These are phyloP conservation scores for Fusarium armeniacum DNA, from an alignment of 2,329 filamentous ascomycete species.

Conservation along the genomic window DNA sequence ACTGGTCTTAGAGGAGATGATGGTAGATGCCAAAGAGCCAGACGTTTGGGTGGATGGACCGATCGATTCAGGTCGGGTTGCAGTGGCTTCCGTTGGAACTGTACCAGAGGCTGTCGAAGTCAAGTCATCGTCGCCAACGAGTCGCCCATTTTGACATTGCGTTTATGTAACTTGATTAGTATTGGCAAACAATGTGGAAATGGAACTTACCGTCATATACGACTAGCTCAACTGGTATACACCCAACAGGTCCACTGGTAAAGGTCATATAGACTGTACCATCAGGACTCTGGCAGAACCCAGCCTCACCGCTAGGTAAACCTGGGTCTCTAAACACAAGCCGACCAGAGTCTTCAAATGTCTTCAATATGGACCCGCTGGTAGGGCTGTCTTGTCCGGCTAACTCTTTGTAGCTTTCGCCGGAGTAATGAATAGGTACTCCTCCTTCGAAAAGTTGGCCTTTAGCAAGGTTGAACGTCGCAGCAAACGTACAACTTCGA, in stretches of 20 bases:
- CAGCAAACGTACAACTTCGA: not conserved
- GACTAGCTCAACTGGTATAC: not conserved
- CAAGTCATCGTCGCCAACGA: no score
- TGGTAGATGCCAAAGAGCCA: no score
- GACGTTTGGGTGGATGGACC: no score
- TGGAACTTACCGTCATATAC: not conserved
- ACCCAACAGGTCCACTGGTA: not conserved
- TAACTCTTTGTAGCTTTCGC: not conserved
- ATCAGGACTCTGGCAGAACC: not conserved
- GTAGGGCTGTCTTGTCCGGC: not conserved
- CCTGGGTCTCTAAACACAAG: not conserved
- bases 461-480: not conserved
- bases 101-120: no score
- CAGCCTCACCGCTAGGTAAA: not conserved
- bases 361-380: not conserved
- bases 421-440: not conserved
- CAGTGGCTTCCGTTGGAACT: no score
- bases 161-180: no score
- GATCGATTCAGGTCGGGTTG: no score
- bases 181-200: no score
- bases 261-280: not conserved
- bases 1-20: no score
- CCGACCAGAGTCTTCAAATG: not conserved
- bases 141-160: no score
- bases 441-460: not conserved